Conservation (phyloP, 331 rosid genomes). For the Arachis monticola region DNA sequence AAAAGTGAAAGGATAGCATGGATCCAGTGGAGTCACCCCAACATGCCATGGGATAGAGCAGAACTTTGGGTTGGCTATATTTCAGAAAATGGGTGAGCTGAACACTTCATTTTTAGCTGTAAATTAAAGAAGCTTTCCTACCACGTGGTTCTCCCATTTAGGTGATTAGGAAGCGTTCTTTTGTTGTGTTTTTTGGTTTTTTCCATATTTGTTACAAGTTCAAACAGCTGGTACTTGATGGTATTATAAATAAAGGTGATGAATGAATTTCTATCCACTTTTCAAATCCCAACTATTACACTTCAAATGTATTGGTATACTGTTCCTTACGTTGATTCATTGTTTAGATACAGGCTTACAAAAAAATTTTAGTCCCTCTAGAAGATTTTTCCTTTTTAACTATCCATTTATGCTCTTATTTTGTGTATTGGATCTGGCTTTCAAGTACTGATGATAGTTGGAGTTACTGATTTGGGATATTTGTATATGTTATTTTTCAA, state of each 20-base stretch:
- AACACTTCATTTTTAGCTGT: slow-evolving; percentile 10
- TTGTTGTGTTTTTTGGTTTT: slow-evolving; percentile 7
- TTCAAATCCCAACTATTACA: slow-evolving; percentile 16
- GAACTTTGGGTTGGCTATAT: slow-evolving; percentile 96
- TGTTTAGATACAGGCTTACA: slow-evolving; percentile 18
- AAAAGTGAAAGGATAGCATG: slow-evolving; percentile 81
- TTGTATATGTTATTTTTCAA: slow-evolving; percentile 30
- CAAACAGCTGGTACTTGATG: slow-evolving; percentile 25
- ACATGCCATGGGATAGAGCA: slow-evolving; percentile 96
- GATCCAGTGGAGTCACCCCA: slow-evolving; percentile 96
- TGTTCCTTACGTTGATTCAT: slow-evolving; percentile 15
- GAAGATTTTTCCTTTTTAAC: slow-evolving; percentile 8
- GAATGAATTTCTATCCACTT: slow-evolving; percentile 21
- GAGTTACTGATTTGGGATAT: not conserved
- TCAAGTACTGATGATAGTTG: not conserved
- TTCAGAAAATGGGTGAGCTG: slow-evolving; percentile 83
- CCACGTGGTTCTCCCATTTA: slow-evolving; percentile 21
- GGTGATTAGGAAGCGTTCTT: not conserved
- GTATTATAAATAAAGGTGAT: slow-evolving; percentile 21
- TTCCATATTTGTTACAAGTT: not conserved
- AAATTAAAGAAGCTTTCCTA: slow-evolving; percentile 1
- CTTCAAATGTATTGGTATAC: slow-evolving; percentile 22
- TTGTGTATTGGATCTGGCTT: slow-evolving; percentile 4
- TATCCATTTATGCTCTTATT: slow-evolving; percentile 13
- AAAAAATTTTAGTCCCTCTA: slow-evolving; percentile 4